Evolutionary conservation across 1,139 yeast genomes (phyloP).

Genomic region (Hanseniaspora uvarum): DNA sequence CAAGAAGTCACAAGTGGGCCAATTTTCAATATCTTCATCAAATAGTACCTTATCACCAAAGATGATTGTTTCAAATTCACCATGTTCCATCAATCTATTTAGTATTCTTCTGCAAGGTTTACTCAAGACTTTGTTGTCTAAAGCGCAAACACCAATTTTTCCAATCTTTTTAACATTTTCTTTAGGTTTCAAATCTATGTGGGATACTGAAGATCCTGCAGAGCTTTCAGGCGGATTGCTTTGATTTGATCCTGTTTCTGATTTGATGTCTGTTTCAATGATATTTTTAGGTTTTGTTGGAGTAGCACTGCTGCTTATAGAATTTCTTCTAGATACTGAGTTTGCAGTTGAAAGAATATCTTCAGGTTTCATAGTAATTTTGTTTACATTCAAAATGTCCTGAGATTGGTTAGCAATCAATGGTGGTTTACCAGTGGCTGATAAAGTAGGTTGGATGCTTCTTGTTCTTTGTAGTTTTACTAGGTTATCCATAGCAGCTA

Average conservation of each 20-base stretch:
- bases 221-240: slow-evolving; percentile 1
- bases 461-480: slow-evolving; percentile 20
- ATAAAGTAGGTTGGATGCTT: slow-evolving; percentile 17
- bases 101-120: slow-evolving; percentile 91
- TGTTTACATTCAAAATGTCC: slow-evolving; percentile 13
- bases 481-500: slow-evolving; percentile 24
- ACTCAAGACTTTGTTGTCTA: slow-evolving; percentile 93
- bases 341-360: slow-evolving; percentile 16
- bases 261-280: slow-evolving; percentile 10
- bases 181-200: background rate
- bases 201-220: slow-evolving; percentile 23
- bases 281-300: slow-evolving; percentile 15
- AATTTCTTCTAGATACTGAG: slow-evolving; percentile 14
- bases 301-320: slow-evolving; percentile 2
- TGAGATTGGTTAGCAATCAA: slow-evolving; percentile 18
- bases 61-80: slow-evolving; percentile 91
- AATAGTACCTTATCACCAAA: slow-evolving; percentile 96
- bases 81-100: slow-evolving; percentile 77
- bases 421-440: slow-evolving; percentile 16
- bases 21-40: slow-evolving; percentile 85
- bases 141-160: slow-evolving; percentile 95
- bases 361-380: slow-evolving; percentile 12
- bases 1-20: slow-evolving; percentile 97
- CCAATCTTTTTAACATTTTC: slow-evolving; percentile 46
- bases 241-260: background rate